A percentile compares a stretch with the other conserved stretches of the same genome.
These are phyloP conservation scores for Epipyxis sp. DNA, from an alignment of 108 stramenopile genomes.

Conservation along the genomic window DNA sequence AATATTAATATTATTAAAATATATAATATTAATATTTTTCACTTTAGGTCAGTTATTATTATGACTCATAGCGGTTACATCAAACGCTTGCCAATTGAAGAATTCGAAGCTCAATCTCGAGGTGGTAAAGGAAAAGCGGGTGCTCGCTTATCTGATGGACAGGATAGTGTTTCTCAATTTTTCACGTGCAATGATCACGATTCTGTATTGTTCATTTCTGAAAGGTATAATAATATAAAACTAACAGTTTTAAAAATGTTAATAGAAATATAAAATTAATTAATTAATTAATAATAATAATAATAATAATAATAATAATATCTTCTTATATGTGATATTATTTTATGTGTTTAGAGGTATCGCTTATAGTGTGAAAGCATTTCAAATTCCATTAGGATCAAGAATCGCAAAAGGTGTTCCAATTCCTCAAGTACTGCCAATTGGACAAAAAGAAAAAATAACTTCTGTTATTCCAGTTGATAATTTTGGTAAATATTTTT, in stretches of 20 bases:
- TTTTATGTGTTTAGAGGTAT: too few species aligned
- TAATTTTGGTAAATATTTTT: neutral
- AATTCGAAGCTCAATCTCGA: conserved; percentile 74
- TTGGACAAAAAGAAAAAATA: neutral
- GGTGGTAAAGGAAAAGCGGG: conserved; percentile 51
- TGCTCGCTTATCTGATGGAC: conserved; percentile 68
- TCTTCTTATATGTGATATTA: too few species aligned
- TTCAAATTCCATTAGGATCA: conserved; percentile 36
- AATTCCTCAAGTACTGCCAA: conserved; percentile 42
- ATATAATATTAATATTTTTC: too few species aligned
- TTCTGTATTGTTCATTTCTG: conserved; percentile 80
- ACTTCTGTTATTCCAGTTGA: neutral
- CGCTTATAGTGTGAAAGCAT: neutral
- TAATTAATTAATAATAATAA: too few species aligned
- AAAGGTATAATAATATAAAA: too few species aligned
- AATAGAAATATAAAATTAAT: too few species aligned
- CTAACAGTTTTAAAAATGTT: neutral
- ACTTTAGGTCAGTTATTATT: conserved; percentile 66
- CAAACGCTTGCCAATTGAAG: conserved; percentile 86
- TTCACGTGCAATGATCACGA: conserved; percentile 95
- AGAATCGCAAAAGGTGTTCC: conserved; percentile 49
- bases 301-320: too few species aligned
- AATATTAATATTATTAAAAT: conserved; percentile 18
- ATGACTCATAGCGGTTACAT: conserved; percentile 87
- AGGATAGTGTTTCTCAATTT: conserved; percentile 79